A percentile compares a stretch with the other conserved stretches of the same genome.
phyloP scores from a whole-genome alignment of 805 yeast species.

The Yamadazyma sp. region DNA sequence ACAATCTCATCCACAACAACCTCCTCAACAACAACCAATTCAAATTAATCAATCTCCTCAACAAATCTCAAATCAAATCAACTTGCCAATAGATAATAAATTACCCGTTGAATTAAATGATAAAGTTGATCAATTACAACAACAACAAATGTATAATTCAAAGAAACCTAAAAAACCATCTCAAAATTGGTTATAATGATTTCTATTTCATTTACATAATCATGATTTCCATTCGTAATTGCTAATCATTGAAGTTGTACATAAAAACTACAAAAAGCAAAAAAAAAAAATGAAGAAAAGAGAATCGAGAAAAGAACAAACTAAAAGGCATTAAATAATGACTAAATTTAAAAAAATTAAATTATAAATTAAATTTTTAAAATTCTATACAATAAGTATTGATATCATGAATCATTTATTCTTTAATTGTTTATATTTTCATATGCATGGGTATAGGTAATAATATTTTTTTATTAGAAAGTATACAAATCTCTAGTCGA shows the following conservation, averaged over 20 bases:
- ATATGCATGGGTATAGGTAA: neutral
- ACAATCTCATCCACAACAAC: no score
- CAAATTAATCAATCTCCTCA: slow-evolving; percentile 16
- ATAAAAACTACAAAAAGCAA: no score
- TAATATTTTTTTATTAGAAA: neutral
- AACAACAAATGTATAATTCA: slow-evolving; percentile 11
- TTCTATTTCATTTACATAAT: neutral
- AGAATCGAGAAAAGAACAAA: no score
- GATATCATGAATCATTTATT: no score
- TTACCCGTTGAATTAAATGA: slow-evolving; percentile 2
- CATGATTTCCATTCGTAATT: no score
- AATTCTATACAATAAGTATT: no score
- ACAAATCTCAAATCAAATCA: slow-evolving; percentile 22
- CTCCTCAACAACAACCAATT: slow-evolving; percentile 8
- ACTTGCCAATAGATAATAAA: slow-evolving; percentile 1
- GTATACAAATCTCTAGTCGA: slow-evolving; percentile 8
- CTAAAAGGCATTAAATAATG: no score
- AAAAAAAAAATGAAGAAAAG: no score
- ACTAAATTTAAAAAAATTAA: no score
- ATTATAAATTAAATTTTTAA: no score
- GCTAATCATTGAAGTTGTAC: no score
- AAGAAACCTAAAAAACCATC: slow-evolving; percentile 8
- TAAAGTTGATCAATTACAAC: slow-evolving; percentile 14
- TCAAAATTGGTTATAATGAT: slow-evolving; percentile 14
- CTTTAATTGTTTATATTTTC: no score